Base-by-base conservation (phyloP, 495 filamentous ascomycete genomes). In the Penicillium desertorum region DNA sequence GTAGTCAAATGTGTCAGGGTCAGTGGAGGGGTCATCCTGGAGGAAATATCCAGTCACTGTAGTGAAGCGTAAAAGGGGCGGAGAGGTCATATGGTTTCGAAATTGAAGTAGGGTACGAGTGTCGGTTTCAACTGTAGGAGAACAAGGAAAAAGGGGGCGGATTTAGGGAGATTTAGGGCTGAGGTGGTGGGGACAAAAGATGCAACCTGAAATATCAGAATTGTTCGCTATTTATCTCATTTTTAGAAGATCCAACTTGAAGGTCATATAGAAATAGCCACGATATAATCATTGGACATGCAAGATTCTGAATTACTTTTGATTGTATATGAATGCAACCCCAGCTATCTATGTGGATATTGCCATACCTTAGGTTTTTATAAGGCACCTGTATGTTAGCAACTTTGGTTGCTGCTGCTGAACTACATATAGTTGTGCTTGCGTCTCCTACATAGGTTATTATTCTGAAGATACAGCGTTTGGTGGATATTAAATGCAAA, bases 21-120 rank as follows among this genome's bases (percentile, higher is more conserved):
- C 77, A 0, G 89, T 92, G 32, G 67, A 62, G 0, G 78, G 76
- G 20, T 90, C 81, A 70, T 91, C 88, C 69, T 92, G 89, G 4
- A 81, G 72, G 67, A 92, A 93, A 64, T 84, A 88, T 1, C 87
- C 88, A 2, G 79, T 68, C 4, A 90, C 81, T 9, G 82, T 84
- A 55, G 66, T 61, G 51, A 72, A 71, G 59, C 69, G 69, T 1
- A 53, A 55, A 58, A 56, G 14, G 44, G 22, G 22, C 7, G 37
- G 16, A 46, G 57, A 56, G 32, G 29, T 25, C 42, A 57, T 62
- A 19, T n/a, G n/a, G 22, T 44, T 12, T 56, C 11, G 36, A 39
- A 39, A 12, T 17, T n/a, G 12, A 39, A 30, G 32, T 5, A 5
- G 20, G 14, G 36, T 39, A 39, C 16, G 6, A 5, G 7, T 19